Evolutionary conservation across 129 eudicot species (phyloP).

Genomic region (Flaveria robusta): DNA sequence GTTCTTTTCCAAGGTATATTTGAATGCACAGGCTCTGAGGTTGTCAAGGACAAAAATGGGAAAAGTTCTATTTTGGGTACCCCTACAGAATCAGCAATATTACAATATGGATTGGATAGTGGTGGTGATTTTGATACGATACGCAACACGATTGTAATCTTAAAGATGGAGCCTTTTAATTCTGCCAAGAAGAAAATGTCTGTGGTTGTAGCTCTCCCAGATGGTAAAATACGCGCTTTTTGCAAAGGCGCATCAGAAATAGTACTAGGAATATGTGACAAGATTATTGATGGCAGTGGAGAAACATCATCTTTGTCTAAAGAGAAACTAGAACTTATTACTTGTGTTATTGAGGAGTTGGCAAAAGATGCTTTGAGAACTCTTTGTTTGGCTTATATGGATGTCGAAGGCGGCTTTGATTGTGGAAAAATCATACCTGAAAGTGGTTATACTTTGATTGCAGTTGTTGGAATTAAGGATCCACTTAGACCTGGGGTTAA

Average conservation of each 20-base stretch:
- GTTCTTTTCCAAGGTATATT: no score
- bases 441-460: slow-evolving; percentile 42
- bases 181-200: slow-evolving; percentile 88
- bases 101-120: no score
- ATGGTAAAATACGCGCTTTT: slow-evolving; percentile 56
- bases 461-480: slow-evolving; percentile 59
- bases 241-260: slow-evolving; percentile 94
- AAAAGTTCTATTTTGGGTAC: no score
- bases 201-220: slow-evolving; percentile 66
- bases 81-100: no score
- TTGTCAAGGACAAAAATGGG: no score
- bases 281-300: slow-evolving; percentile 47
- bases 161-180: slow-evolving; percentile 36
- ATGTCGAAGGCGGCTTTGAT: no score
- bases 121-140: no score
- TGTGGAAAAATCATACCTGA: no score
- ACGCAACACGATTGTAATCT: no score
- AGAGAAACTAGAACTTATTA: slow-evolving; percentile 42
- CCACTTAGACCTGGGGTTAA: slow-evolving; percentile 67
- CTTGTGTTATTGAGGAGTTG: slow-evolving; percentile 45
- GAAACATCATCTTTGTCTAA: slow-evolving; percentile 41
- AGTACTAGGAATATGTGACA: slow-evolving; percentile 59
- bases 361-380: slow-evolving; percentile 64
- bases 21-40: no score
- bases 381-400: slow-evolving; percentile 51